Conservation (phyloP, 805 yeast species). For the Kodamaea fukazawae region DNA sequence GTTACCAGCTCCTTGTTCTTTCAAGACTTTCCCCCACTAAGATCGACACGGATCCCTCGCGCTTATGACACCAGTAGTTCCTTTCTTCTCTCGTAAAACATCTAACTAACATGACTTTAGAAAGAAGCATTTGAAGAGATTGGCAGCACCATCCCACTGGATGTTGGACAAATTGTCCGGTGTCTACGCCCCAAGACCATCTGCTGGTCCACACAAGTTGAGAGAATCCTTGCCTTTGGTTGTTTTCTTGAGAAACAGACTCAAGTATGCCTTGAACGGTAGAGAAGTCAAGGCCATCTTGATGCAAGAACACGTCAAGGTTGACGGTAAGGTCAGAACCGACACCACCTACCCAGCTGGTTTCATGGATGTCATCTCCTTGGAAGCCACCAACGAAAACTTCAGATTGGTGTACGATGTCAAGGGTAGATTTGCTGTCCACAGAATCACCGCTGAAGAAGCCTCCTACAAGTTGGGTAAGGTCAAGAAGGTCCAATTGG, state of each 20-base stretch:
- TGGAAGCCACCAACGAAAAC: conserved; percentile 98
- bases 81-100: neutral
- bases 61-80: conserved; percentile 1
- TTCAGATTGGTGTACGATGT: conserved; percentile 98
- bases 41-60: too few relatives aligned
- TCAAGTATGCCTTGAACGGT: conserved; percentile 34
- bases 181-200: conserved; percentile 99
- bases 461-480: conserved; percentile 97
- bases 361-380: conserved; percentile 97
- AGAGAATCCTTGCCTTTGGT: conserved; percentile 34
- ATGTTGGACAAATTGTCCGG: conserved; percentile 99
- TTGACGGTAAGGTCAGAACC: conserved; percentile 99
- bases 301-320: conserved; percentile 46
- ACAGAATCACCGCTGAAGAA: conserved; percentile 99
- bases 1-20: neutral
- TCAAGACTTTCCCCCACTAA: too few relatives aligned
- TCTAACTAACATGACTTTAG: conserved; percentile 46
- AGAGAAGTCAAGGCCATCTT: conserved; percentile 34
- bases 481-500: conserved; percentile 97
- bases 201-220: conserved; percentile 80
- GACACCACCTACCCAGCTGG: conserved; percentile 99
- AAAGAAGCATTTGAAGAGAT: conserved; percentile 99
- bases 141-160: conserved; percentile 99
- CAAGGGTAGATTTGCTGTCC: conserved; percentile 99
- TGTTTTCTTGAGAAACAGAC: conserved; percentile 33